These are phyloP conservation scores for Nigrospora osmanthi DNA, from an alignment of 2,329 filamentous ascomycete species.

Conservation along the genomic window DNA sequence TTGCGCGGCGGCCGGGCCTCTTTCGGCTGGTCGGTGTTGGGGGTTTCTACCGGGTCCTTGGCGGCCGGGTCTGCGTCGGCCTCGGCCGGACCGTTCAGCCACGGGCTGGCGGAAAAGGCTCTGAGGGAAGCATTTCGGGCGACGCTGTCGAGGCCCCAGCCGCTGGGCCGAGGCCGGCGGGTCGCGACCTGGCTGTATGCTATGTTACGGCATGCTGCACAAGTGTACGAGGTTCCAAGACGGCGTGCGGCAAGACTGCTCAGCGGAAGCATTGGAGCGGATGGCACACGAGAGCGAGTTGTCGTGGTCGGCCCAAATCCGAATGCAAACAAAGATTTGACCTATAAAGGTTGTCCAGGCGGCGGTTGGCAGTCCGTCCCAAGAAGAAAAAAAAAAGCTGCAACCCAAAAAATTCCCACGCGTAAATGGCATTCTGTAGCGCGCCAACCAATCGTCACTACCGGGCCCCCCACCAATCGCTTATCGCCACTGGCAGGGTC, in stretches of 20 bases:
- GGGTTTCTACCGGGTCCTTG: not conserved
- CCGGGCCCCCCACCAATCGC: no score
- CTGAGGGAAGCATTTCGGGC: not conserved
- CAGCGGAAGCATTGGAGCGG: slow-evolving; percentile 25
- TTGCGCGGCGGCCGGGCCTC: slow-evolving; percentile 5
- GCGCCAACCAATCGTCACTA: no score
- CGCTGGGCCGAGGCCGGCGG: not conserved
- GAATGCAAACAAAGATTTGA: no score
- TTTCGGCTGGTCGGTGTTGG: not conserved
- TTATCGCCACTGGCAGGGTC: no score
- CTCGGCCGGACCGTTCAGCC: not conserved
- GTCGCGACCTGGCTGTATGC: not conserved
- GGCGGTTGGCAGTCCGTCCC: no score
- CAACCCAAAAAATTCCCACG: no score
- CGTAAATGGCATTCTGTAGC: no score
- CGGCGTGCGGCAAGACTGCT: slow-evolving; percentile 16
- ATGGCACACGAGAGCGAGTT: not conserved
- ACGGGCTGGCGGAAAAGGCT: no score
- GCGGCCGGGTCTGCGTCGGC: not conserved
- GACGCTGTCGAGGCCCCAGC: not conserved
- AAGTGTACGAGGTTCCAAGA: slow-evolving; percentile 18
- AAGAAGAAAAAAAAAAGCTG: no score
- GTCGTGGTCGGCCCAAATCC: no score
- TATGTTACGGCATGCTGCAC: slow-evolving; percentile 16
- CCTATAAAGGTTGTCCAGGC: no score